phyloP scores from a whole-genome alignment of 2,329 filamentous ascomycete genomes.

The Arthrobotrys musiformis region DNA sequence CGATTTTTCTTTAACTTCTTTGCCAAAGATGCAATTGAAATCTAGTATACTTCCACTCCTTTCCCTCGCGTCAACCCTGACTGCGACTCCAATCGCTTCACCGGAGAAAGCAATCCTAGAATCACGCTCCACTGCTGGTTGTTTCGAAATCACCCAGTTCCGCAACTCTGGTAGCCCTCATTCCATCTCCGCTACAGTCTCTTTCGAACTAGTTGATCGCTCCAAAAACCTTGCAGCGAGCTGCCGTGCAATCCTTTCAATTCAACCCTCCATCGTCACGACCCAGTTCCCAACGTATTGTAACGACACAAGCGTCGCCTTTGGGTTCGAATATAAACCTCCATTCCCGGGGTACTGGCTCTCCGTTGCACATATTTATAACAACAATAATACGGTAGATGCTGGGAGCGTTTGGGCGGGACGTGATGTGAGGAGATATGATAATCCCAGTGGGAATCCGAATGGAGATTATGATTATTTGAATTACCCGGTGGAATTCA shows the following conservation, averaged over 20 bases:
- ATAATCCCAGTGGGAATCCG: constrained; percentile 43
- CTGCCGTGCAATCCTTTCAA: constrained; percentile 27
- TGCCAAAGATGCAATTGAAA: constrained; percentile 29
- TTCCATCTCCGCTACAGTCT: constrained; percentile 34
- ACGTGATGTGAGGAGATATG: constrained; percentile 21
- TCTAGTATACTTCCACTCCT: constrained; percentile 22
- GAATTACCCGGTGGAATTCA: constrained; percentile 30
- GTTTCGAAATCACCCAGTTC: constrained; percentile 39
- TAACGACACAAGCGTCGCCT: constrained; percentile 33
- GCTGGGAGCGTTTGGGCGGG: constrained; percentile 30
- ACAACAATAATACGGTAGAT: constrained; percentile 43
- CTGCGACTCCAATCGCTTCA: constrained; percentile 18
- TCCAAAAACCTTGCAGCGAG: constrained; percentile 14
- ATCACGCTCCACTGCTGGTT: constrained; percentile 33
- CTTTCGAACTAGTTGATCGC: constrained; percentile 20
- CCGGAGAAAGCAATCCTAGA: constrained; percentile 7
- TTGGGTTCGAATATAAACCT: constrained; percentile 31
- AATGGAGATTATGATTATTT: constrained; percentile 51
- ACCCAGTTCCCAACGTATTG: constrained; percentile 36
- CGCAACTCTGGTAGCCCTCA: constrained; percentile 39
- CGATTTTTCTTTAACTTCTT: background rate
- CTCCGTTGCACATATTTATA: constrained; percentile 32
- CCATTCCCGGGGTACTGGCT: constrained; percentile 32
- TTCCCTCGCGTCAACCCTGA: constrained; percentile 20
- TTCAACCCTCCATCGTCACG: constrained; percentile 39